These are phyloP conservation scores for Tetrahymena malaccensis DNA, from an alignment of 73 alveolate species.

Conservation along the genomic window DNA sequence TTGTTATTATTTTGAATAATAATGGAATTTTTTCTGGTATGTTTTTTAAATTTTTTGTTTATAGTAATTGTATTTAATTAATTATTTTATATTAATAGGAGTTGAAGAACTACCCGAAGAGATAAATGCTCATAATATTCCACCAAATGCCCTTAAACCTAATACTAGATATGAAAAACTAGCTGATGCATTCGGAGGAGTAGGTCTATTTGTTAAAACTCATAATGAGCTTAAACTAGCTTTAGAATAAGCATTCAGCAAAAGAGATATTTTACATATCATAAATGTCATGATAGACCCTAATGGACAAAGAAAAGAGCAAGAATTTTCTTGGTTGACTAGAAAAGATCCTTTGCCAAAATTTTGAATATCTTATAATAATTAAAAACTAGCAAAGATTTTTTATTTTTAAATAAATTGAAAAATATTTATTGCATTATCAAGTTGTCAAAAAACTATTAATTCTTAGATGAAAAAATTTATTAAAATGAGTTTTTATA, in stretches of 20 bases:
- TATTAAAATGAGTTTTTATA: too few species aligned
- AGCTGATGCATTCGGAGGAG: constrained; percentile 84
- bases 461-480: too few species aligned
- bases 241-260: constrained; percentile 13
- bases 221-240: constrained; percentile 49
- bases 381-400: too few species aligned
- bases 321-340: constrained; percentile 39
- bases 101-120: constrained; percentile 46
- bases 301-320: constrained; percentile 24
- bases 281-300: constrained; percentile 66
- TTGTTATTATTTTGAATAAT: constrained; percentile 61
- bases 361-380: neutral
- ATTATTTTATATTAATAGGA: constrained; percentile 22
- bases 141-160: constrained; percentile 62
- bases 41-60: neutral
- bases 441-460: too few species aligned
- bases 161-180: constrained; percentile 57
- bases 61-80: neutral
- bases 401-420: too few species aligned
- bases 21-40: constrained; percentile 53
- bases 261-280: constrained; percentile 32
- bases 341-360: neutral
- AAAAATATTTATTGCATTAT: too few species aligned
- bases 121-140: constrained; percentile 30
- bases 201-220: constrained; percentile 54